Percentiles rank a stretch among this genome's conserved stretches.
These are phyloP conservation scores for Aureobasidium leucospermi DNA, from an alignment of 2,329 filamentous ascomycete species.

Conservation along the genomic window DNA sequence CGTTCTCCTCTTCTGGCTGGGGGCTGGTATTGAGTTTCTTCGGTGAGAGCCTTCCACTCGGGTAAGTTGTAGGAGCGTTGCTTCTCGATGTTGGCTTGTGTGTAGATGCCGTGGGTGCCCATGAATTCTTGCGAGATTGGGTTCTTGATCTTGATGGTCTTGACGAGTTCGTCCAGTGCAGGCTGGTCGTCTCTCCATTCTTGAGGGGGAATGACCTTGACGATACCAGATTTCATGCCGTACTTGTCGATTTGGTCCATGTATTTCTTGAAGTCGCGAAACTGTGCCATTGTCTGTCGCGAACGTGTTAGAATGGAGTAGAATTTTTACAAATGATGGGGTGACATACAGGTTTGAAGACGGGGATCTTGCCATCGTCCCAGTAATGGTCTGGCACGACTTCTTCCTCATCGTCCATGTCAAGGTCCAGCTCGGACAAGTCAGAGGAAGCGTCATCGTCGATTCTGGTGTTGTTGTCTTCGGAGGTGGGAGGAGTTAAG, in stretches of 20 bases:
- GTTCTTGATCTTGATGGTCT: slow-evolving; percentile 87
- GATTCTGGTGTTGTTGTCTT: slow-evolving; percentile 41
- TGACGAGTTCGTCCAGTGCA: slow-evolving; percentile 74
- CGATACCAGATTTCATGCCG: slow-evolving; percentile 94
- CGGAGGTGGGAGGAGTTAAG: slow-evolving; percentile 45
- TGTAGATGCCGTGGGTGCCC: slow-evolving; percentile 89
- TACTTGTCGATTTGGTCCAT: slow-evolving; percentile 86
- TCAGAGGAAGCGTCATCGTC: slow-evolving; percentile 38
- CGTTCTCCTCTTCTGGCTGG: slow-evolving; percentile 82
- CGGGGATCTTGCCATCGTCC: slow-evolving; percentile 71
- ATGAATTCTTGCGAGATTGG: slow-evolving; percentile 98
- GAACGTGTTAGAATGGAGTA: slow-evolving; percentile 9
- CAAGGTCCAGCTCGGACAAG: slow-evolving; percentile 44
- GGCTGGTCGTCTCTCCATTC: slow-evolving; percentile 81
- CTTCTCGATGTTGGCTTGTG: slow-evolving; percentile 94
- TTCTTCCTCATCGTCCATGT: slow-evolving; percentile 65
- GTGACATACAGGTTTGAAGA: slow-evolving; percentile 73
- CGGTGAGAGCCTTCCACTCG: slow-evolving; percentile 88
- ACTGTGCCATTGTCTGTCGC: slow-evolving; percentile 74
- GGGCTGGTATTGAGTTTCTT: slow-evolving; percentile 92
- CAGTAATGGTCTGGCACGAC: slow-evolving; percentile 83
- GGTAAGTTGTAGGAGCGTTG: slow-evolving; percentile 93
- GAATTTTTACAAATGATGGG: not conserved
- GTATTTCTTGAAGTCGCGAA: slow-evolving; percentile 86
- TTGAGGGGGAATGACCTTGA: slow-evolving; percentile 87